Conservation (phyloP, 441 rosid species). For the Eruca vesicaria region DNA sequence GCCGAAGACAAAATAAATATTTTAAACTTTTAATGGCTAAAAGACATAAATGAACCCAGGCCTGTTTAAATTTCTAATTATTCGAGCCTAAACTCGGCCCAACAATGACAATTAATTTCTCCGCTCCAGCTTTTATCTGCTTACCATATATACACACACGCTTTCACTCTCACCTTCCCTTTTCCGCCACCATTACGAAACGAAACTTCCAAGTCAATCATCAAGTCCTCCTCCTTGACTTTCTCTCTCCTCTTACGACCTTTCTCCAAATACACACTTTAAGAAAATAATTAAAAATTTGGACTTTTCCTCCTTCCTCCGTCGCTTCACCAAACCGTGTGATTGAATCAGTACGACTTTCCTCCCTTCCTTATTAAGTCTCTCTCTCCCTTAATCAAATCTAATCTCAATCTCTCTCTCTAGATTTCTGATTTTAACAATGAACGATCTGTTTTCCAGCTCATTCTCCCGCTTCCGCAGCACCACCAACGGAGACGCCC, state of each 20-base stretch:
- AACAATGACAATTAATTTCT: not conserved
- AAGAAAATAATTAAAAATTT: not conserved
- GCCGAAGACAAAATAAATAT: too few species aligned
- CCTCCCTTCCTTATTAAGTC: not conserved
- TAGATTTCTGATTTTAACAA: not conserved
- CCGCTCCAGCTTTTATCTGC: not conserved
- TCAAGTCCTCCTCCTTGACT: conserved; percentile 1
- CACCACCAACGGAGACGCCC: conserved; percentile 35
- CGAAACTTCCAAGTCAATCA: conserved; percentile 33
- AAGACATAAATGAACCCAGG: not conserved
- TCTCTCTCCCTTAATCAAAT: not conserved
- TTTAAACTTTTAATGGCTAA: not conserved
- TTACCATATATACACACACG: conserved; percentile 1
- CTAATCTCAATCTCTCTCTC: conserved; percentile 18
- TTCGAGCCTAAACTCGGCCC: not conserved
- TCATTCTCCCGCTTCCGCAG: conserved; percentile 68
- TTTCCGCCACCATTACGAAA: conserved; percentile 23
- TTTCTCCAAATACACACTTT: not conserved
- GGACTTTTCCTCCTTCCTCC: conserved; percentile 16
- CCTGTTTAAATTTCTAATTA: not conserved
- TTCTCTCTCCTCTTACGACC: conserved; percentile 13
- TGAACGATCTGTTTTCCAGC: conserved; percentile 43
- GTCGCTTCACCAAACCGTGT: conserved; percentile 16
- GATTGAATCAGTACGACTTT: conserved; percentile 25
- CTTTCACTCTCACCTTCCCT: conserved; percentile 18